Evolutionary conservation across 371 early-diverging fungal genomes (phyloP).

Genomic region (Coemansia sp.): DNA sequence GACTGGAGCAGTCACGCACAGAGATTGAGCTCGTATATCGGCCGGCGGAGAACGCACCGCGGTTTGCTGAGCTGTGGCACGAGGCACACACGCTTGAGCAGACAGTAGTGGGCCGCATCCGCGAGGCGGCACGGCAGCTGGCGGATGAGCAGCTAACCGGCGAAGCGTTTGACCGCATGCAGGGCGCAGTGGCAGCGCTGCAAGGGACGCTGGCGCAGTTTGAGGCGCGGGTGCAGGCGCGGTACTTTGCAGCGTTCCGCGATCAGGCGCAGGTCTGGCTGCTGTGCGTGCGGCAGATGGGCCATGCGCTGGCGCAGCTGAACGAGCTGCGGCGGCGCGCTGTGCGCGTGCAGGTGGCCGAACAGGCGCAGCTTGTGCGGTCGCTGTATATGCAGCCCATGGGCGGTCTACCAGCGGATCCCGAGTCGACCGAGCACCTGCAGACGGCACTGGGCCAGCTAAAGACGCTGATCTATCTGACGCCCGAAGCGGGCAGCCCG

Average conservation of each 20-base stretch:
- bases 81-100: constrained; percentile 28
- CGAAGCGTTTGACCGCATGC: background rate
- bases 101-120: constrained; percentile 18
- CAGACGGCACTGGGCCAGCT: constrained; percentile 15
- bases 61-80: constrained; percentile 47
- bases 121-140: constrained; percentile 5
- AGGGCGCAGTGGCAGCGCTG: constrained; percentile 14
- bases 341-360: background rate
- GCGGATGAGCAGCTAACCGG: background rate
- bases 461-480: constrained; percentile 21
- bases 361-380: constrained; percentile 8
- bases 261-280: constrained; percentile 47
- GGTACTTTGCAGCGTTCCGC: constrained; percentile 37
- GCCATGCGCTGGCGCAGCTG: constrained; percentile 16
- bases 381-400: constrained; percentile 29
- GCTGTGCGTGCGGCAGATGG: constrained; percentile 14
- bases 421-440: constrained; percentile 2
- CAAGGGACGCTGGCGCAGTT: constrained; percentile 31
- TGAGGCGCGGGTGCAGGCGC: constrained; percentile 24
- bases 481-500: constrained; percentile 6
- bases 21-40: constrained; percentile 45
- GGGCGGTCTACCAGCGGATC: background rate
- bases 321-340: constrained; percentile 15
- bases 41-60: background rate
- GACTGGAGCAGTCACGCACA: constrained; percentile 25